Base-by-base conservation (phyloP, 805 yeast species). In the Huiozyma sinensis region DNA sequence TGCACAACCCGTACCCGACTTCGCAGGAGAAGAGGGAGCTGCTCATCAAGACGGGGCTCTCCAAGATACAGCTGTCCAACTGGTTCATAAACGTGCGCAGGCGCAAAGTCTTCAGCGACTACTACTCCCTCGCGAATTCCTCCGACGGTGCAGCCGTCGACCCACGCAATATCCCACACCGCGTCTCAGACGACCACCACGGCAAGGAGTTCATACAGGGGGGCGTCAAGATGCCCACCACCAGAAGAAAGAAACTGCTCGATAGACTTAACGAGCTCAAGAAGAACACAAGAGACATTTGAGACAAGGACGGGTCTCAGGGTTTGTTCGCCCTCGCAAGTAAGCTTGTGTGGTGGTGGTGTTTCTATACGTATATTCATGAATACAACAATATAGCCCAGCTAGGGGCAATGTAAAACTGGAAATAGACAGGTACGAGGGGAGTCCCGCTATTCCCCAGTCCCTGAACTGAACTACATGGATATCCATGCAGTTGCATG, bases 31-130 rank as follows among this genome's bases (percentile, higher is more conserved):
- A 85, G 66, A 72, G 76, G 50, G 77, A 77, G 54, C 68, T 85
- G 44, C 73, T 83, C 70, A 69, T 73, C 50, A 72, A 74, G 57
- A 85, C 95, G 0, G 90, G 92, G 0, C 69, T 85, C 56, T 81
- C 85, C 49, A 78, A 81, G 62, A 86, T 83, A 47, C 95, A 85
- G 61, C 71, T 85, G 47, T 74, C 83, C 50, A 85, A 85, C 60
- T 85, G 95, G 95, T 85, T 85, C 55, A 85, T 85, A 56, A 85
- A 85, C 58, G 92, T 89, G 27, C 73, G 95, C 54, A 71, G 95
- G 54, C 69, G 95, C 51, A 78, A 83, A 55, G 73, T 85, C 5
- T 63, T 62, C 34, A 53, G 51, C 42, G 63, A 56, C 35, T 63
- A 63, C 44, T 62, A 63, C 41, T 55, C 54, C 13, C 24, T 52